Evolutionary conservation across 345 rosid species (phyloP), one percentile per base, ranked within the genome.

Genomic region (Linum usitatissimum): DNA sequence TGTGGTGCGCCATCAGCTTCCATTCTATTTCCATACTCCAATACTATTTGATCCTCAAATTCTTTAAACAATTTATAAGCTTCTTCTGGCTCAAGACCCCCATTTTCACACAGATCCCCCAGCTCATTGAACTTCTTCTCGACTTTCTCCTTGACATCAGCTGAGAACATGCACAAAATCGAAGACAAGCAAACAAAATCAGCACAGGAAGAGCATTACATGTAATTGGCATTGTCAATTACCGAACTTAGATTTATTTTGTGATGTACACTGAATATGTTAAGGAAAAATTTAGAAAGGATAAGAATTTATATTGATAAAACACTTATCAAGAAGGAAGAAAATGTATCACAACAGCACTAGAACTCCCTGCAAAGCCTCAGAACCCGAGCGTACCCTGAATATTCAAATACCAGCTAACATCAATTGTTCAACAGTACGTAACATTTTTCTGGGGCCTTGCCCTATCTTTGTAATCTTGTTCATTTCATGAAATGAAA

Each of bases 21-120:
- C 75, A 81, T 81, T 63, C 58, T 77, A 67, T 73, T 68, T 63
- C 80, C 83, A 65, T 93, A 83, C 60, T 86, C 90, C 59, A 71
- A 28, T n/a, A 90, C 87, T 81, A 84, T 74, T 79, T 84, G 90
- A 80, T 93, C 90, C 80, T 93, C 96, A 53, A 87, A 90, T 68
- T 84, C 74, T 80, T 86, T 93, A 70, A 86, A 93, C 61, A 71
- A 76, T 65, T 86, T 83, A 31, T 84, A 87, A 60, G 99, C 97
- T 75, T 87, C 88, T 73, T 86, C 85, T 0, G 93, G 84, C 68
- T 81, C 82, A 19, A 87, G 72, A 68, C 87, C 90, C 30, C 86
- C 86, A 49, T 82, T 74, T 75, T 93, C 99, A 66, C 96, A 87
- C 96, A 74, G 75, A 65, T 86, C 94, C 5, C 96, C 94, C 5